phyloP scores from a whole-genome alignment of 2,329 filamentous ascomycete species.

The Metarhizium anisopliae region DNA sequence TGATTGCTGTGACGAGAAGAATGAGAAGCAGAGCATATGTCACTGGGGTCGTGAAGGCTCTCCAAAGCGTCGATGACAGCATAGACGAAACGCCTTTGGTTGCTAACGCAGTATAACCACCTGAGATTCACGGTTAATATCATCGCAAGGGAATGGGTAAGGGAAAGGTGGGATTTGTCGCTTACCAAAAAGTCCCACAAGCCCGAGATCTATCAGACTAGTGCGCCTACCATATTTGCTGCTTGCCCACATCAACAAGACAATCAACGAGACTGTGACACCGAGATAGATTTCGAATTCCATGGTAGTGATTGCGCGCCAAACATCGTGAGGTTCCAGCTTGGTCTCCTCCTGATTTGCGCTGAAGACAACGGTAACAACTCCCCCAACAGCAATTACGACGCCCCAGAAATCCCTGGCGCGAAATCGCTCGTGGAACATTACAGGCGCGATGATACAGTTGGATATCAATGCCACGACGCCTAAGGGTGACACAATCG shows the following conservation, averaged over 20 bases:
- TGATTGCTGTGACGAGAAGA: constrained; percentile 74
- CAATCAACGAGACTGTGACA: constrained; percentile 65
- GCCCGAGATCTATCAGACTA: constrained; percentile 84
- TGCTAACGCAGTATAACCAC: constrained; percentile 90
- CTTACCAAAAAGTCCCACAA: constrained; percentile 87
- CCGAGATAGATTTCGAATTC: constrained; percentile 88
- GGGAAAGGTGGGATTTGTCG: constrained; percentile 7
- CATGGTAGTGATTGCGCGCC: constrained; percentile 76
- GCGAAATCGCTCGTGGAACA: constrained; percentile 87
- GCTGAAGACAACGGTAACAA: constrained; percentile 86
- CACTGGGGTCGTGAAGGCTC: constrained; percentile 82
- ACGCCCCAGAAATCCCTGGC: constrained; percentile 81
- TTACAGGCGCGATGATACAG: constrained; percentile 88
- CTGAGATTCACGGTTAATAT: constrained; percentile 29
- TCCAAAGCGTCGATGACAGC: constrained; percentile 82
- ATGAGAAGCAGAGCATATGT: constrained; percentile 79
- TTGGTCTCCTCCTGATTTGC: constrained; percentile 85
- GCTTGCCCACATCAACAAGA: constrained; percentile 72
- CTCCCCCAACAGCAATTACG: constrained; percentile 74
- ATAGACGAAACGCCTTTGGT: constrained; percentile 96
- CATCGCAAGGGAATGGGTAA: not conserved
- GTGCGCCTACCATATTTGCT: constrained; percentile 74
- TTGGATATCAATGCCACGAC: constrained; percentile 97
- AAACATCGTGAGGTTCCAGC: constrained; percentile 82
- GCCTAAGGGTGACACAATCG: constrained; percentile 90